Percentiles rank a stretch among this genome's conserved stretches.
Evolutionary conservation across 805 yeast species (phyloP).

Genomic region (Candida ascalaphidarum): DNA sequence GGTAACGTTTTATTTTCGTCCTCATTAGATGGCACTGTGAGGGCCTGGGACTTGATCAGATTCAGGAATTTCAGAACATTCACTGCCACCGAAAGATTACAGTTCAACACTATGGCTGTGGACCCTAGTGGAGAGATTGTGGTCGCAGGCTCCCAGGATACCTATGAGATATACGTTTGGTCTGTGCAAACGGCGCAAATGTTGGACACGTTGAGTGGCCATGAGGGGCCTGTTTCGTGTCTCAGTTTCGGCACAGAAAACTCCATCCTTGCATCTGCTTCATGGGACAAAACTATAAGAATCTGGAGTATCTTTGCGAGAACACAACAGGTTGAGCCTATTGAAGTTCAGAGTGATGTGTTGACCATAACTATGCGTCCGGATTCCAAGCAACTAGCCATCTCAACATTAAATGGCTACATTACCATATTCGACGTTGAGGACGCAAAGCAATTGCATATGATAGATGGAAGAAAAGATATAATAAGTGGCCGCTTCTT

Average conservation of each 20-base stretch:
- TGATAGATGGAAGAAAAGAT: constrained; percentile 81
- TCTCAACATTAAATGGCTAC: constrained; percentile 83
- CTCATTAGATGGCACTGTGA: constrained; percentile 90
- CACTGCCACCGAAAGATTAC: constrained; percentile 83
- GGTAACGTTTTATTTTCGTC: constrained; percentile 90
- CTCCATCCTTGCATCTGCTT: constrained; percentile 73
- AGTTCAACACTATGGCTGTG: constrained; percentile 82
- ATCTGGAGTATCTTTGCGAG: constrained; percentile 91
- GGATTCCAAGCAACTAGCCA: constrained; percentile 87
- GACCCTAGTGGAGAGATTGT: constrained; percentile 97
- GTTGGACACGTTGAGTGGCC: constrained; percentile 82
- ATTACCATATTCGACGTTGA: constrained; percentile 78
- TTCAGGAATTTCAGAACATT: constrained; percentile 92
- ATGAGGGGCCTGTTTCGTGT: constrained; percentile 90
- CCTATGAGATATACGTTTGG: constrained; percentile 91
- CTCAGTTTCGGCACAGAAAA: constrained; percentile 78
- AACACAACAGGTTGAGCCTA: constrained; percentile 82
- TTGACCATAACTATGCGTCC: constrained; percentile 79
- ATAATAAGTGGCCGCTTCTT: constrained; percentile 78
- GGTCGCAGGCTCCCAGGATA: constrained; percentile 88
- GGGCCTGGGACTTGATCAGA: constrained; percentile 94
- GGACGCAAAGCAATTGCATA: constrained; percentile 68
- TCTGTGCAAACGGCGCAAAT: constrained; percentile 93
- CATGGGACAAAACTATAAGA: constrained; percentile 94
- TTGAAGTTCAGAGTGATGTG: constrained; percentile 78